Base-by-base conservation (phyloP, 345 rosid species). In the Bretschneidera sinensis region DNA sequence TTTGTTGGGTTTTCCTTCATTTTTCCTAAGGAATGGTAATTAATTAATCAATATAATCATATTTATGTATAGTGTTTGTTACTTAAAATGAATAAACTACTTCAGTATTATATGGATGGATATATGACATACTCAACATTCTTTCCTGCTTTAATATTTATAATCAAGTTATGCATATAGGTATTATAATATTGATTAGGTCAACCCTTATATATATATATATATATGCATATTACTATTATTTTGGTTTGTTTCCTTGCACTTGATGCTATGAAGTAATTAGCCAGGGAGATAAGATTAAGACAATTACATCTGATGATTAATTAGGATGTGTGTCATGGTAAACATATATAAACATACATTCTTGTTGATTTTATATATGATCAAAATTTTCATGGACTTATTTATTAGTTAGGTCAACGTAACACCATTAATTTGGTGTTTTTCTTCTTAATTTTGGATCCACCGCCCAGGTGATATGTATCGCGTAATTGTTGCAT, bases 201-300 rank as follows among this genome's bases (percentile, higher is more conserved):
- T 79, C 85, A 75, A 78, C 82, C 74, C 62, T 63, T n/a, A n/a
- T n/a, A n/a, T n/a, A n/a, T 69, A n/a, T n/a, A n/a, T n/a, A n/a
- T n/a, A n/a, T n/a, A n/a, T n/a, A 57, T 50, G 35, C 55, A n/a
- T n/a, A 55, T 57, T 77, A 47, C 64, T 22, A 34, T 34, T 39
- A 3, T n/a, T 39, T 1, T 9, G 0, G 57, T 34, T 54, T 64
- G 62, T 62, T 61, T 59, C 64, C 68, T 71, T 68, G 64, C 59
- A 58, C 70, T 74, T 59, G 70, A 71, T 73, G 77, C 68, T 72
- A 71, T 63, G 74, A 71, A n/a, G 54, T 8, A 28, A 28, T 8
- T 28, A 3, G 5, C 8, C 8, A 28, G 63, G 65, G 76, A 55
- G 49, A 59, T 62, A 70, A 57, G 62, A 67, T 54, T 68, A 48